A percentile compares a stretch with the other conserved stretches of the same genome.
These are phyloP conservation scores for Centella asiatica DNA, from an alignment of 129 eudicot genomes.

Conservation along the genomic window DNA sequence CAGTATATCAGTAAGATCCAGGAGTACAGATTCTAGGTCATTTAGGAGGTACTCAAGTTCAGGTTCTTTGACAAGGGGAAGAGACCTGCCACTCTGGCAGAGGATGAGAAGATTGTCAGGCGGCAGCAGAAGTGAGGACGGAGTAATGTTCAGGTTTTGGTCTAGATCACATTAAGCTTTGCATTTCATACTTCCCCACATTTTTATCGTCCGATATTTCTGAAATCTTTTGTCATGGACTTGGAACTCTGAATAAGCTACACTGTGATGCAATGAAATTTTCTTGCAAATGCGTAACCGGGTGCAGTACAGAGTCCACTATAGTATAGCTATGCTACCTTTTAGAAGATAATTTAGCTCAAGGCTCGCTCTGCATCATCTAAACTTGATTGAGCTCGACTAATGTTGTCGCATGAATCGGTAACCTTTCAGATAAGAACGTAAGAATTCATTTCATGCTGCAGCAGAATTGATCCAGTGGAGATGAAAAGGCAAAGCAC, in stretches of 20 bases:
- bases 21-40: conserved; percentile 32
- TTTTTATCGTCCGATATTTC: neutral
- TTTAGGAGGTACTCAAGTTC: conserved; percentile 64
- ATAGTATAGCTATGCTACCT: too few species aligned
- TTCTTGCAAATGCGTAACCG: too few species aligned
- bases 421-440: neutral
- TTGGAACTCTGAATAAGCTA: neutral
- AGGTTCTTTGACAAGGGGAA: conserved; percentile 55
- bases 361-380: neutral
- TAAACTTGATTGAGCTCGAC: too few species aligned
- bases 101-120: conserved; percentile 52
- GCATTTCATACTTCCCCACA: neutral
- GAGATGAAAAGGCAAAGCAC: neutral
- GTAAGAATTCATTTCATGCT: neutral
- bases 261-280: neutral
- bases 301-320: neutral
- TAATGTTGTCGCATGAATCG: too few species aligned
- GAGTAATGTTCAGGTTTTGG: conserved; percentile 41
- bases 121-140: conserved; percentile 67
- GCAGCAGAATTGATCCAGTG: neutral
- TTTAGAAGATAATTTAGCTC: neutral
- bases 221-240: neutral
- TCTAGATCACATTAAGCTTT: conserved; percentile 50
- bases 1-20: conserved; percentile 18
- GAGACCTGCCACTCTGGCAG: conserved; percentile 44